A percentile compares a stretch with the other conserved stretches of the same genome.
These are phyloP conservation scores for Zymoseptoria ardabiliae DNA, from an alignment of 2,329 filamentous ascomycete species.

Conservation along the genomic window DNA sequence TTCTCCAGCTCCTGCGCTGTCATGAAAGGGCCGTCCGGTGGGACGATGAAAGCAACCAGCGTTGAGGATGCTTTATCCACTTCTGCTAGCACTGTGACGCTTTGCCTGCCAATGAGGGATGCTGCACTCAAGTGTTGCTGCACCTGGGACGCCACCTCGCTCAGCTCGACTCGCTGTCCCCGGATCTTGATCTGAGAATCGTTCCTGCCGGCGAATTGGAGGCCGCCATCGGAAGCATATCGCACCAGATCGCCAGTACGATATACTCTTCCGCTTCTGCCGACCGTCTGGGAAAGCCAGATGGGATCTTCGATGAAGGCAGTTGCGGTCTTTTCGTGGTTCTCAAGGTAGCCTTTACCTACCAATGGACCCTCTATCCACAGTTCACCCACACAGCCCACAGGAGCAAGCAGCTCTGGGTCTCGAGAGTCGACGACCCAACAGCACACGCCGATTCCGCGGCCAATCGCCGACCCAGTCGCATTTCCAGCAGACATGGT, in stretches of 20 bases:
- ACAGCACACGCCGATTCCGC: not conserved
- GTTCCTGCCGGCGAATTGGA: constrained; percentile 18
- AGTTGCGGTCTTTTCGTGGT: constrained; percentile 22
- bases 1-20: not conserved
- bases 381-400: constrained; percentile 43
- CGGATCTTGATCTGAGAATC: constrained; percentile 18
- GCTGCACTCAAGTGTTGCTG: not conserved
- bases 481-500: not conserved
- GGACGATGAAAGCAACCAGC: not conserved
- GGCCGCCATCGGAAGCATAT: constrained; percentile 14
- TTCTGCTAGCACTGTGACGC: not conserved
- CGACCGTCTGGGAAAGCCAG: constrained; percentile 11
- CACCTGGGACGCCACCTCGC: constrained; percentile 11
- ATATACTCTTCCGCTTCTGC: constrained; percentile 4
- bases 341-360: constrained; percentile 36
- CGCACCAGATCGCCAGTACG: constrained; percentile 22
- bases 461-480: not conserved
- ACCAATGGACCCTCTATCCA: constrained; percentile 40
- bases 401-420: constrained; percentile 26
- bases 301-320: constrained; percentile 26
- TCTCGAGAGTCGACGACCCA: constrained; percentile 11
- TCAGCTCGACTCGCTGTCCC: constrained; percentile 18
- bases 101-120: not conserved
- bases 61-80: not conserved
- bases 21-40: not conserved